Base-by-base conservation (phyloP, 305 asterid genomes). In the Fraxinus angustifolia region DNA sequence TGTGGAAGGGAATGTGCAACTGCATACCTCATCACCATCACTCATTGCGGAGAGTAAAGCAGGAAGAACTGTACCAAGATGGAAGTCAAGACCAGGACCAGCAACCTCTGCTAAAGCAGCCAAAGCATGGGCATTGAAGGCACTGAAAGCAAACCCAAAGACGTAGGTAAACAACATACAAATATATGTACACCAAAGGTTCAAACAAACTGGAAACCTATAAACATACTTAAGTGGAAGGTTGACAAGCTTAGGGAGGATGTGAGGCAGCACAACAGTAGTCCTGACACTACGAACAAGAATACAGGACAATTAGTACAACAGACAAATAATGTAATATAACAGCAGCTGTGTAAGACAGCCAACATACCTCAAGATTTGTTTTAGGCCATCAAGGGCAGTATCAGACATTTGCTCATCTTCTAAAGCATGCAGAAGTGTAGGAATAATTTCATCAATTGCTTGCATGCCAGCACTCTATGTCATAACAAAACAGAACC, bases 391-490 rank as follows among this genome's bases (percentile, higher is more conserved):
- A 91, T 96, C 98, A 82, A 96, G 97, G 83, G 98, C 99, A 88
- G 98, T 94, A 79, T 94, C 98, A 82, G 99, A 91, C 79, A 90
- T 91, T 87, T 89, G 83, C 74, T 92, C 94, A 85, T 96, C 97
- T 90, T 96, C 99, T 86, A 96, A 80, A 83, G 98, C 98, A 88
- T 90, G 98, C 81, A 96, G 92, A 77, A 96, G 93, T 77, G 98
- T 94, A 23, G 99, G 99, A 75, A 96, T 97, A 84, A 96, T 96
- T 90, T 96, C 99, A 88, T 96, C 99, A 77, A 96, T 93, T 80
- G 99, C 99, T 93, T 94, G 99, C 93, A 96, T 50, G 73, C 99
- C 99, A 91, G 99, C 99, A 89, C 93, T 96, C 99, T 96, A 85
- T 85, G 78, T 67, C 77, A 79, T 82, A 68, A 83, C 56, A 42